Base-by-base conservation (phyloP, 805 yeast genomes). In the Clavispora vitiphila region DNA sequence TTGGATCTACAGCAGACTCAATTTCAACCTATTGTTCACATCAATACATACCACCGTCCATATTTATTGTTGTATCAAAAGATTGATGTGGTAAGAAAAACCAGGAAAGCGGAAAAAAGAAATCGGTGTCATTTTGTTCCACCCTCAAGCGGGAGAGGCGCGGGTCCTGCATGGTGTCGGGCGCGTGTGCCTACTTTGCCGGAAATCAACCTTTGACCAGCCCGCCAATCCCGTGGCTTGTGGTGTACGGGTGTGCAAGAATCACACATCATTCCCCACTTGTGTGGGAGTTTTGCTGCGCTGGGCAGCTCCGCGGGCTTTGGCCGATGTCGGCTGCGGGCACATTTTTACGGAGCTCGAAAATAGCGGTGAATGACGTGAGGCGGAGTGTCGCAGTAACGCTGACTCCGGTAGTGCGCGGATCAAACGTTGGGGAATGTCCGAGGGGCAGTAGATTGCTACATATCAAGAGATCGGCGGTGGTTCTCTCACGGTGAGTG, bases 21-120 rank as follows among this genome's bases (percentile, higher is more conserved):
- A 29, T 29, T 29, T 15, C 20, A 10, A 6, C 7, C 20, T 15
- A 29, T 29, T 12, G 5, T 6, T 29, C 20, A 6, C 2, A 7
- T 29, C 3, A 31, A 41, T 64, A 75, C 80, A 65, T 75, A 75
- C 80, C 78, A 65, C 78, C 78, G 74, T 76, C 80, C 80, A 76
- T 46, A 35, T 53, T 43, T 46, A 48, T 50, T 44, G 40, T 48
- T 49, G 34, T 50, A 39, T 41, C 39, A 41, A 47, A 26, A 24
- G 38, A 15, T 34, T 22, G 37, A 34, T 19, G 27, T 21, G 30
- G 50, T 49, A 46, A 44, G 50, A 44, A 46, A 49, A 47, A 51
- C 50, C 55, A 50, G 50, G 49, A 48, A 44, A 47, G 40, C 44
- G 50, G 50, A 52, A 50, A 53, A 52, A 53, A 51, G 44, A 43